phyloP scores from a whole-genome alignment of 31 red algal species.

The Bonnemaisonia californica region DNA sequence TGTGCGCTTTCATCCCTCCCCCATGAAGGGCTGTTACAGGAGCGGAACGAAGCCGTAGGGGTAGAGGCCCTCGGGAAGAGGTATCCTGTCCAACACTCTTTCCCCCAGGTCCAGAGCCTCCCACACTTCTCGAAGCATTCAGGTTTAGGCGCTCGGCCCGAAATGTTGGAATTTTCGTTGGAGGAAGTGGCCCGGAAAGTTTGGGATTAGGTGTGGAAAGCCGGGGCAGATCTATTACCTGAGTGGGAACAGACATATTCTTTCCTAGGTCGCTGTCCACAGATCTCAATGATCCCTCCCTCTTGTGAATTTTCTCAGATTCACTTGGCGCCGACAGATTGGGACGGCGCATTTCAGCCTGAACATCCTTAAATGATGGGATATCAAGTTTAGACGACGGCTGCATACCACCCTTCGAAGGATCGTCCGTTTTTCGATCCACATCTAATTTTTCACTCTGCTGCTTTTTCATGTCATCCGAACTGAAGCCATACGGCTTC shows the following conservation, averaged over 20 bases:
- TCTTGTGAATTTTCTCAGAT: neutral
- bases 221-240: constrained; percentile 50
- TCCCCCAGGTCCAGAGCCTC: constrained; percentile 13
- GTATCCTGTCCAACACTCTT: neutral
- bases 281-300: constrained; percentile 14
- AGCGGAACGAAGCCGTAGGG: constrained; percentile 42
- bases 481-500: constrained; percentile 5
- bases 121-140: constrained; percentile 26
- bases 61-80: constrained; percentile 10
- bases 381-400: constrained; percentile 22
- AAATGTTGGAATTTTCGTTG: constrained; percentile 54
- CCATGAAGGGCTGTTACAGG: constrained; percentile 26
- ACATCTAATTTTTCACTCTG: neutral
- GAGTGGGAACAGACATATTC: neutral
- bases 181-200: neutral
- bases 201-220: constrained; percentile 40
- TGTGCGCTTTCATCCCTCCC: neutral
- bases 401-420: neutral
- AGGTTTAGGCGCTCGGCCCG: constrained; percentile 53
- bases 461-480: constrained; percentile 21
- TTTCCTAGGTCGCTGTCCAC: constrained; percentile 19
- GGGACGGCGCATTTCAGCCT: constrained; percentile 4
- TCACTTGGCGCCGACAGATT: constrained; percentile 1
- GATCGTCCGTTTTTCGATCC: constrained; percentile 24
- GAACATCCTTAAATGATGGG: constrained; percentile 28